phyloP scores from a whole-genome alignment of 306 rosid genomes.

The Crotalaria pallida region DNA sequence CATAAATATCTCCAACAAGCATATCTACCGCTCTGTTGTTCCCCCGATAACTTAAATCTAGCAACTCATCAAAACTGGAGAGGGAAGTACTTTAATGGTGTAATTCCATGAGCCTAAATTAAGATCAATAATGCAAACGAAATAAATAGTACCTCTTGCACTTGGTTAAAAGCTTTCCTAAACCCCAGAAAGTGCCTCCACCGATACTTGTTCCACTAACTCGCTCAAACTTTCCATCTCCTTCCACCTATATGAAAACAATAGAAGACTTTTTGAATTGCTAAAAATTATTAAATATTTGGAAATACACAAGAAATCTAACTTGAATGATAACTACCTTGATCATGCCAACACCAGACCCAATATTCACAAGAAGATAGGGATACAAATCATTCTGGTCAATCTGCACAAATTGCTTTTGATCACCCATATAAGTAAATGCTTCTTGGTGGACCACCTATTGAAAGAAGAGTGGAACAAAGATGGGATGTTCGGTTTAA shows the following conservation, averaged over 20 bases:
- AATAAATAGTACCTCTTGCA: slow-evolving; percentile 76
- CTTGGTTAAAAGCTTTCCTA: slow-evolving; percentile 86
- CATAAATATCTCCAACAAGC: slow-evolving; percentile 96
- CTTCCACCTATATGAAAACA: slow-evolving; percentile 67
- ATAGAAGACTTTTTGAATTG: slow-evolving; percentile 4
- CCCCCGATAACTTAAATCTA: slow-evolving; percentile 83
- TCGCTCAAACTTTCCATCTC: slow-evolving; percentile 82
- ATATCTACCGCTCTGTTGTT: slow-evolving; percentile 89
- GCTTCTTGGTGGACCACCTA: slow-evolving; percentile 85
- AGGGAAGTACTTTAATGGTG: slow-evolving; percentile 17
- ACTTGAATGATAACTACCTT: slow-evolving; percentile 51
- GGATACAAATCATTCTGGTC: slow-evolving; percentile 81
- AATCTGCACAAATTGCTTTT: slow-evolving; percentile 70
- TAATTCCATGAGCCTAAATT: slow-evolving; percentile 4
- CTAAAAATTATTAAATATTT: neutral
- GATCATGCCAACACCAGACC: slow-evolving; percentile 97
- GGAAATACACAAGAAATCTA: slow-evolving; percentile 11
- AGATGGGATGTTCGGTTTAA: slow-evolving; percentile 10
- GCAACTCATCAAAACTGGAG: slow-evolving; percentile 88
- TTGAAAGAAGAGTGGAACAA: slow-evolving; percentile 23
- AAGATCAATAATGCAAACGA: neutral
- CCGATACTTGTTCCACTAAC: slow-evolving; percentile 98
- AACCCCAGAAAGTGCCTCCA: slow-evolving; percentile 98
- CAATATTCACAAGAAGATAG: slow-evolving; percentile 89
- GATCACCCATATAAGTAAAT: slow-evolving; percentile 64